phyloP scores from a whole-genome alignment of 192 early-diverging fungal species.

The Umbelopsis ramanniana region DNA sequence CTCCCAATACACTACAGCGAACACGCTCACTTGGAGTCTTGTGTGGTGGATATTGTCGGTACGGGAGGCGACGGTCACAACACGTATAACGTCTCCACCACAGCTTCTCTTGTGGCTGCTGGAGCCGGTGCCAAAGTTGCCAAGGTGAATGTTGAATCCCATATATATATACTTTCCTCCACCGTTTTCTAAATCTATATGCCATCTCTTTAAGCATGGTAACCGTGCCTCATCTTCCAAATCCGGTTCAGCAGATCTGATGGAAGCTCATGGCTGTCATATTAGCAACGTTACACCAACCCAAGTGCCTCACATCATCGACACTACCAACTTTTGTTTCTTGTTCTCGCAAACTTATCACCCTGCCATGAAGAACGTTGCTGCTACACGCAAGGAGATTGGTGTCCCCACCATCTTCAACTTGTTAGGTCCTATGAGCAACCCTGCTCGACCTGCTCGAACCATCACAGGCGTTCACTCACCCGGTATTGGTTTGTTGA shows the following conservation, averaged over 20 bases:
- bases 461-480: constrained; percentile 94
- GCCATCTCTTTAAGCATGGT: constrained; percentile 70
- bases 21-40: constrained; percentile 45
- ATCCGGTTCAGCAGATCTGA: constrained; percentile 92
- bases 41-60: constrained; percentile 90
- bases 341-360: constrained; percentile 92
- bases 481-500: constrained; percentile 71
- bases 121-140: constrained; percentile 89
- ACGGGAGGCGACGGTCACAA: constrained; percentile 99
- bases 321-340: constrained; percentile 81
- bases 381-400: constrained; percentile 77
- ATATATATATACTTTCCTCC: no score
- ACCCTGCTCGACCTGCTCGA: constrained; percentile 82
- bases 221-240: constrained; percentile 90
- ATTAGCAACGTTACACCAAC: constrained; percentile 69
- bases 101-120: constrained; percentile 88
- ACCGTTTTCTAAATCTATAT: constrained; percentile 16
- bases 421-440: constrained; percentile 88
- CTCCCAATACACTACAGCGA: constrained; percentile 57
- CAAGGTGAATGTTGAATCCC: no score
- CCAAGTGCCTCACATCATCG: constrained; percentile 68
- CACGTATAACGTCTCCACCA: constrained; percentile 97
- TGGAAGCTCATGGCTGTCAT: constrained; percentile 83
- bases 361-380: constrained; percentile 85
- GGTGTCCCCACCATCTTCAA: constrained; percentile 96